Base-by-base conservation (phyloP, 2,329 filamentous ascomycete species). In the Didymellaceae sp. region DNA sequence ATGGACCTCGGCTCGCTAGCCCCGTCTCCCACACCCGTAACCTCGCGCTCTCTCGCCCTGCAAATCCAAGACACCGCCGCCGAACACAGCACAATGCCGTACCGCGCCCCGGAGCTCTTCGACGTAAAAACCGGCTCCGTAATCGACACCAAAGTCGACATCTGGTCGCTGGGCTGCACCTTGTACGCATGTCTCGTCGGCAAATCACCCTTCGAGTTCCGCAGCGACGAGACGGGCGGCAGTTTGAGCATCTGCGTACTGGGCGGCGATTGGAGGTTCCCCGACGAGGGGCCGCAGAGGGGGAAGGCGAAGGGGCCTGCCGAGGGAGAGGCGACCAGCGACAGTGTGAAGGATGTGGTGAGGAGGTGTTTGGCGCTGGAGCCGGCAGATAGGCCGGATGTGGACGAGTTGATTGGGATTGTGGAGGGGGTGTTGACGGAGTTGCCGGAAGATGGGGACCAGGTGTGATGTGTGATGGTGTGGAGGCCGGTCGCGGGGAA, bases 121-220 rank as follows among this genome's bases (percentile, higher is more conserved):
- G 94, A 99, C 73, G 94, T 97, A 48, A 96, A 96, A 76, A 97
- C 91, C 3, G 93, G 90, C 56, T 87, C 88, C 39, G 85, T 91
- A 41, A 88, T 99, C 67, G 94, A 97, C 75, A 96, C 92, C 10
- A 97, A 97, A 72, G 91, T 96, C 31, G 94, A 99, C 74, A 96
- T 99, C 59, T 99, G 94, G 94, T 96, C 90, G 13, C 78, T 99
- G 17, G 94, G 94, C 42, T 97, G 94, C 79, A 97, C 94, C n/a
- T 80, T 99, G 34, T 99, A 96, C 75, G 94, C 94, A 28, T 97
- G 94, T 68, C 82, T 99, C 8, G 91, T 97, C 21, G 94, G 94
- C 59, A 97, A 99, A 75, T 95, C 90, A 11, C 94, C 94, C 2
- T 99, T 99, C 66, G 94, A 99, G 78, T 90, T 92, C 71, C 87